These are phyloP conservation scores for Carex myosuroides DNA, from an alignment of 176 grass and related monocot species.

Conservation along the genomic window DNA sequence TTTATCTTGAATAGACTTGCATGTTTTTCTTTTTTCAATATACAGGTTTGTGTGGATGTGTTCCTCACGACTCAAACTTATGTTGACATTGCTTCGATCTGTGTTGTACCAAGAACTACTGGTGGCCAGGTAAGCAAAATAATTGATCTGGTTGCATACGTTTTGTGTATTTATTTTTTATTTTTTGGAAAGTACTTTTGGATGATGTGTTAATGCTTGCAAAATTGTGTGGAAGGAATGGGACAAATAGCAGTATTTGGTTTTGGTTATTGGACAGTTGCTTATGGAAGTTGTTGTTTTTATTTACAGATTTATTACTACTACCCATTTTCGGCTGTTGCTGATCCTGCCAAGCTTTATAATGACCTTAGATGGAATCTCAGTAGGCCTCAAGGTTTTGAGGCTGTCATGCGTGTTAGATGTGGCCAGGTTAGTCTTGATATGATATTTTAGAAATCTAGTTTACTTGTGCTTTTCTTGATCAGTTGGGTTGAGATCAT, in stretches of 20 bases:
- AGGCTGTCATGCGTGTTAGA: conserved; percentile 87
- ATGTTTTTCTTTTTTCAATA: conserved; percentile 27
- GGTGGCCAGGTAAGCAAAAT: conserved; percentile 61
- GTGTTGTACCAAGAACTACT: conserved; percentile 62
- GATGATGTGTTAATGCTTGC: background rate
- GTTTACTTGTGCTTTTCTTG: background rate
- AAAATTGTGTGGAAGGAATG: background rate
- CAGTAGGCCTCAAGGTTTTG: conserved; percentile 82
- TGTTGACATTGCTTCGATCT: conserved; percentile 82
- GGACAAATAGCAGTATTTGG: background rate
- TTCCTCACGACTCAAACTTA: conserved; percentile 78
- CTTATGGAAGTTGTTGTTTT: background rate
- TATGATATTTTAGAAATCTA: conserved; percentile 8
- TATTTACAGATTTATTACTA: conserved; percentile 77
- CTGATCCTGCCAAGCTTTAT: conserved; percentile 81
- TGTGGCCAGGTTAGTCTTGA: conserved; percentile 58
- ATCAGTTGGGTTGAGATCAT: background rate
- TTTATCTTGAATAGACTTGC: background rate
- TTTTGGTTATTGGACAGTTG: background rate
- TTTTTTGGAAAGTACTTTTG: background rate
- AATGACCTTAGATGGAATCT: conserved; percentile 97
- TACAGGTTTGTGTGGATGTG: conserved; percentile 77
- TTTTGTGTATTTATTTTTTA: background rate
- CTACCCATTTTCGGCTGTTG: conserved; percentile 80
- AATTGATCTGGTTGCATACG: background rate